Conservation (phyloP, 2,329 filamentous ascomycete genomes). For the Calonectria pauciramosa region DNA sequence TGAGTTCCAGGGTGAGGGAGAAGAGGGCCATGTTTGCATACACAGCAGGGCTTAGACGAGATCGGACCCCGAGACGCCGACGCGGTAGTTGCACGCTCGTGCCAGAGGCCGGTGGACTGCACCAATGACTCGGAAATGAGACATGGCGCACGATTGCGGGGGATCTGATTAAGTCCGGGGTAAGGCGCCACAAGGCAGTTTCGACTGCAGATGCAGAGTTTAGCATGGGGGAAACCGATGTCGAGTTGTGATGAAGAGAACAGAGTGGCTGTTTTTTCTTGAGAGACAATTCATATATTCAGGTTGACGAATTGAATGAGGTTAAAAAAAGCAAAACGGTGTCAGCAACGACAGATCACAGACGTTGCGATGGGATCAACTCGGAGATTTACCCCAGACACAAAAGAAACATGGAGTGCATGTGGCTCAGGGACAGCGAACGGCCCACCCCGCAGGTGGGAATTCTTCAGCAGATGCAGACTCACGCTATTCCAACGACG, state of each 20-base stretch:
- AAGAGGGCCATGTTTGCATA: neutral
- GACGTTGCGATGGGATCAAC: neutral
- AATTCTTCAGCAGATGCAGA: neutral
- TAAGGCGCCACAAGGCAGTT: neutral
- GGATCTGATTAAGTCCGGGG: neutral
- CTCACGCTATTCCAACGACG: neutral
- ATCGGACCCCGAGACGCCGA: neutral
- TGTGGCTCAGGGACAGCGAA: neutral
- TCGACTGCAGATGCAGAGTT: neutral
- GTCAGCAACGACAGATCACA: neutral
- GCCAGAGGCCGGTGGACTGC: neutral
- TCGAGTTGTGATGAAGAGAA: neutral
- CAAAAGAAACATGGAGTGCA: neutral
- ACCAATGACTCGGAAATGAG: conserved; percentile 3
- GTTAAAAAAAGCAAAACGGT: neutral
- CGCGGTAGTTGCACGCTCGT: neutral
- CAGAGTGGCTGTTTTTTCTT: neutral
- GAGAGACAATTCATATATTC: neutral
- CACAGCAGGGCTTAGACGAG: neutral
- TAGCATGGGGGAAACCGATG: neutral
- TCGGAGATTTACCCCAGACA: neutral
- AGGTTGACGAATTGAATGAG: neutral
- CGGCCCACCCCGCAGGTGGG: neutral
- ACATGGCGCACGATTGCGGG: neutral
- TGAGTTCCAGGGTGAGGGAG: neutral